Evolutionary conservation across 257 asterid species (phyloP), one percentile per base, ranked within the genome.

Genomic region (Nicotiana paniculata): DNA sequence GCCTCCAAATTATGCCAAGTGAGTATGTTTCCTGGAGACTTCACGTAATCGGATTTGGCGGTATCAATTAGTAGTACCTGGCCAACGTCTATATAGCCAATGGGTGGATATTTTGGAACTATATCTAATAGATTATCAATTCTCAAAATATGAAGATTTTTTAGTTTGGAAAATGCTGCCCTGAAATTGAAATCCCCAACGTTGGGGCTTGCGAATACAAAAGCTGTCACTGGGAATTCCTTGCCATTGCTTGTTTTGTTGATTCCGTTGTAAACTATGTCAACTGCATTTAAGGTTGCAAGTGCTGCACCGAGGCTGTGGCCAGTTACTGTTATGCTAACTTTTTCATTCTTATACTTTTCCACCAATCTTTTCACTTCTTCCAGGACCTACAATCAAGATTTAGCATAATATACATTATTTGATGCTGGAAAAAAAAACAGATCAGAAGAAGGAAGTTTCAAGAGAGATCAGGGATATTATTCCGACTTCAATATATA

Each of bases 261-360:
- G 92, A 86, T 86, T 3, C 90, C 88, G 21, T 95, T 95, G 62
- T 66, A 32, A 1, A 89, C 90, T 30, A 95, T 92, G 84, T 95
- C 97, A 0, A 84, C 88, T 17, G 95, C 97, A 32, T 87, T 93
- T 72, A 95, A 77, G 26, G 96, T 93, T 5, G 93, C 86, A 0
- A 95, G 82, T 6, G 97, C 91, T 0, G 97, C 97, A 0, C 98
- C 98, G 66, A 95, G 82, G 85, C 97, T 95, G 88, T 95, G 98
- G 4, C 97, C 98, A 4, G 94, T 88, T n/a, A 93, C 79, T 6
- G 95, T 93, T 62, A 95, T 88, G 83, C 97, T 93, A 7, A 87
- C 90, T 18, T 92, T 91, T 58, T 95, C 98, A 11, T 88, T 82
- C 85, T 92, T 87, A 90, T 88, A 92, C 32, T 81, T 65, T 59